phyloP scores from a whole-genome alignment of 352 stramenopile species.

The Pythium phragmiticola region DNA sequence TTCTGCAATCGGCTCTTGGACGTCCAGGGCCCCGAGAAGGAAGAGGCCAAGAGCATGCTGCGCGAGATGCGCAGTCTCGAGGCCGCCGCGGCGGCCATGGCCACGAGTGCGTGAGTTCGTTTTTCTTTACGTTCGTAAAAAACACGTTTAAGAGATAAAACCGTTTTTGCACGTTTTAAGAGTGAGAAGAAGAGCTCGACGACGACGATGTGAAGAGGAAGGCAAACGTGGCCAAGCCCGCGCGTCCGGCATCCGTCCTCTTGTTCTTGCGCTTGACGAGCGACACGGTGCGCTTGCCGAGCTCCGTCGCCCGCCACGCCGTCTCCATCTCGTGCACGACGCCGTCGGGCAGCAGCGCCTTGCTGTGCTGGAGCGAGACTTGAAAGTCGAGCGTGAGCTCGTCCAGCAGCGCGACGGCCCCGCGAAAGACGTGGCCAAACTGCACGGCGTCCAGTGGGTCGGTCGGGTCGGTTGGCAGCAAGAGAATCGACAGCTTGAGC shows the following conservation, averaged over 20 bases:
- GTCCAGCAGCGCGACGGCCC: slow-evolving; percentile 2
- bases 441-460: not conserved
- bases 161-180: not conserved
- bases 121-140: not conserved
- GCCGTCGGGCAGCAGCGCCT: slow-evolving; percentile 20
- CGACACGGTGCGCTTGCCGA: slow-evolving; percentile 18
- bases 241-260: slow-evolving; percentile 3
- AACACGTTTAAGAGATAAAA: not conserved
- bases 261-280: slow-evolving; percentile 37
- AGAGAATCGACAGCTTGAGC: slow-evolving; percentile 29
- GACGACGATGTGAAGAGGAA: slow-evolving; percentile 30
- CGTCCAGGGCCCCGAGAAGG: slow-evolving; percentile 74
- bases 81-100: slow-evolving; percentile 23
- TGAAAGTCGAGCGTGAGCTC: slow-evolving; percentile 24
- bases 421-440: slow-evolving; percentile 15
- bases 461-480: slow-evolving; percentile 1
- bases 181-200: not conserved
- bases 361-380: slow-evolving; percentile 22
- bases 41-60: slow-evolving; percentile 79
- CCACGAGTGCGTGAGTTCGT: not conserved
- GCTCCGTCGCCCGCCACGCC: slow-evolving; percentile 19
- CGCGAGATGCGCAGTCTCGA: slow-evolving; percentile 76
- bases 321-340: slow-evolving; percentile 26
- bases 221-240: slow-evolving; percentile 29
- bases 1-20: slow-evolving; percentile 82